These are phyloP conservation scores for Hypholoma fasciculare DNA, from an alignment of 768 basidiomycete species.

Conservation along the genomic window DNA sequence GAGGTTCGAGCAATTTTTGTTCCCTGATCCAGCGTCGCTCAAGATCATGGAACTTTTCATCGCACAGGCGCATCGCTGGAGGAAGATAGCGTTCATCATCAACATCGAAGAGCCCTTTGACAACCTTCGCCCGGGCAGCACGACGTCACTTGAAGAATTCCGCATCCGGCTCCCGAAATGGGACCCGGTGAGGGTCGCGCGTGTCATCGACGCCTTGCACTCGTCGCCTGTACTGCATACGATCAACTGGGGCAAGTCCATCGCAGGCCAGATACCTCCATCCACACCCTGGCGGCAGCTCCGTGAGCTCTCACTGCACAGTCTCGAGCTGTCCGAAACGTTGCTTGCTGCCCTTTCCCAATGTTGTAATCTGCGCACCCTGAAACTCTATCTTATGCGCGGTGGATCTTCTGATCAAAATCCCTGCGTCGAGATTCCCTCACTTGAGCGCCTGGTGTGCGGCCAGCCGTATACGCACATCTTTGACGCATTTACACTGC, in stretches of 20 bases:
- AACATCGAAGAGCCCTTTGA: constrained; percentile 5
- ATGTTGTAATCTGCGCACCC: constrained; percentile 3
- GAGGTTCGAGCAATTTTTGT: constrained; percentile 9
- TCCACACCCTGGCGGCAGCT: constrained; percentile 10
- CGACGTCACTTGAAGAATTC: constrained; percentile 8
- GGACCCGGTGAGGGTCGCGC: background rate
- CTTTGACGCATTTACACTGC: constrained; percentile 10
- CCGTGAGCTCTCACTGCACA: constrained; percentile 8
- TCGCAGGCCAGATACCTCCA: background rate
- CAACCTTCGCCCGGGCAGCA: background rate
- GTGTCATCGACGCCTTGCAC: constrained; percentile 5
- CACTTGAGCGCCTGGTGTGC: constrained; percentile 6
- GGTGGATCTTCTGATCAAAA: background rate
- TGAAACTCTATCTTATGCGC: constrained; percentile 4
- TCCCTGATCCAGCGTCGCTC: constrained; percentile 10
- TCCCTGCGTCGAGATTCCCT: background rate
- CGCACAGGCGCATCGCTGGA: constrained; percentile 9
- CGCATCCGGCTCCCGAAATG: constrained; percentile 6
- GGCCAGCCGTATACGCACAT: background rate
- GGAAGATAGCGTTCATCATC: constrained; percentile 3
- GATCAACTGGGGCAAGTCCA: constrained; percentile 14
- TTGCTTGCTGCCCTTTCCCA: background rate
- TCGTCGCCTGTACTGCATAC: constrained; percentile 7
- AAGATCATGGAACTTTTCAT: constrained; percentile 9
- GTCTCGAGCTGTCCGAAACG: background rate